phyloP scores from a whole-genome alignment of 2,329 filamentous ascomycete genomes.

The Ascochyta fabae region DNA sequence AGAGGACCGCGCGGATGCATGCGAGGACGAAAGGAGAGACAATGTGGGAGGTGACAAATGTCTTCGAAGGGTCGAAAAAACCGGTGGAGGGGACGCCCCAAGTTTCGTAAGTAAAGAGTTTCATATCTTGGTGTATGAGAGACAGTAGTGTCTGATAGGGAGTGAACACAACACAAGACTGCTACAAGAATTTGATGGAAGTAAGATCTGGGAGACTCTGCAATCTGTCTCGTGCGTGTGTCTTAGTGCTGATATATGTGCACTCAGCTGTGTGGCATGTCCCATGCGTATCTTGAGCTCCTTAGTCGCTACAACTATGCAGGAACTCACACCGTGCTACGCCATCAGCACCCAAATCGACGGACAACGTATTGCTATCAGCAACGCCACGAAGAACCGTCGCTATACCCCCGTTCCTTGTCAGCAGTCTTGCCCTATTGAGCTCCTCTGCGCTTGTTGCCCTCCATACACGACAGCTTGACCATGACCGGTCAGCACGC shows the following conservation, averaged over 20 bases:
- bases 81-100: constrained; percentile 29
- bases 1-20: constrained; percentile 56
- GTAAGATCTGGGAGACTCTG: not conserved
- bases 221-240: not conserved
- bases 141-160: not conserved
- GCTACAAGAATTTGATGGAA: not conserved
- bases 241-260: constrained; percentile 2
- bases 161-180: not conserved
- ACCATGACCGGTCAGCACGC: not conserved
- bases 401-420: not conserved
- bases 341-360: not conserved
- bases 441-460: not conserved
- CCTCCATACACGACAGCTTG: constrained; percentile 1
- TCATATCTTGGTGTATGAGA: constrained; percentile 12
- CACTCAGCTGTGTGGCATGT: constrained; percentile 1
- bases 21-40: constrained; percentile 68
- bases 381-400: constrained; percentile 4
- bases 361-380: not conserved
- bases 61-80: constrained; percentile 58
- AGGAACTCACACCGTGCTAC: not conserved
- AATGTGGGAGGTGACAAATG: constrained; percentile 81
- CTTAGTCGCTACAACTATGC: not conserved
- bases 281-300: not conserved
- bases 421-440: not conserved
- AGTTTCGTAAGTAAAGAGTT: constrained; percentile 24